Evolutionary conservation across 1,139 yeast species (phyloP).

Genomic region (Blastobotrys indianensis): DNA sequence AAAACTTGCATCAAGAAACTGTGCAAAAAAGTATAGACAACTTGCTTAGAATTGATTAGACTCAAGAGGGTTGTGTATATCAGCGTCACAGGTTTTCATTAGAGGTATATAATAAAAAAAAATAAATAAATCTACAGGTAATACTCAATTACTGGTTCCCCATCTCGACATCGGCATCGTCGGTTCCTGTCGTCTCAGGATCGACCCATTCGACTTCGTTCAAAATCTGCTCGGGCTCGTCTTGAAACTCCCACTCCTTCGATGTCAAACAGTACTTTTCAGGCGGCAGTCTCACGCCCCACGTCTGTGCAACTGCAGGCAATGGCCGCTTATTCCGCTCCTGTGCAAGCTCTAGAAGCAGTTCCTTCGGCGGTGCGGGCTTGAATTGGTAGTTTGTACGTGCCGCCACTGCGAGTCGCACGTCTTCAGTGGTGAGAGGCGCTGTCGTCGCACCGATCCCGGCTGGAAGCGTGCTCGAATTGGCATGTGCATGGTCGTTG

Average conservation of each 20-base stretch:
- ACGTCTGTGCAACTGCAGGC: conserved; percentile 87
- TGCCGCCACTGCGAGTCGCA: conserved; percentile 88
- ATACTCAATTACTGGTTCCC: conserved; percentile 1
- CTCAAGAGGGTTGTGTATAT: too few relatives aligned
- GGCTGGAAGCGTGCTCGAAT: conserved; percentile 32
- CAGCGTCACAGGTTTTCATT: too few relatives aligned
- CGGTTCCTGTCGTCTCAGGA: neutral
- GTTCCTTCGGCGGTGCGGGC: conserved; percentile 92
- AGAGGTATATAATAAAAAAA: neutral
- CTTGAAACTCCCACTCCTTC: conserved; percentile 60
- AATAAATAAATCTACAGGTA: neutral
- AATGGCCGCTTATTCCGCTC: conserved; percentile 85
- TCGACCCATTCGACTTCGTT: conserved; percentile 3
- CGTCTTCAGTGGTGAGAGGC: conserved; percentile 76
- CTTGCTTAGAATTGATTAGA: conserved; percentile 1
- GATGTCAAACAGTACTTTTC: conserved; percentile 94
- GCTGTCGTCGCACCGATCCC: conserved; percentile 41
- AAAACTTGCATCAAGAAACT: conserved; percentile 38
- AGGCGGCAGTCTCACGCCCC: conserved; percentile 94
- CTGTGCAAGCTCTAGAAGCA: conserved; percentile 81
- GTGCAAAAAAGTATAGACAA: conserved; percentile 9
- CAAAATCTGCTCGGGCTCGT: conserved; percentile 31
- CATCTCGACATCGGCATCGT: conserved; percentile 13
- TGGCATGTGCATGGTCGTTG: conserved; percentile 59
- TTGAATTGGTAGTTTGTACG: conserved; percentile 91